phyloP scores from a whole-genome alignment of 139 green algal species.

The Chlorella sp. region DNA sequence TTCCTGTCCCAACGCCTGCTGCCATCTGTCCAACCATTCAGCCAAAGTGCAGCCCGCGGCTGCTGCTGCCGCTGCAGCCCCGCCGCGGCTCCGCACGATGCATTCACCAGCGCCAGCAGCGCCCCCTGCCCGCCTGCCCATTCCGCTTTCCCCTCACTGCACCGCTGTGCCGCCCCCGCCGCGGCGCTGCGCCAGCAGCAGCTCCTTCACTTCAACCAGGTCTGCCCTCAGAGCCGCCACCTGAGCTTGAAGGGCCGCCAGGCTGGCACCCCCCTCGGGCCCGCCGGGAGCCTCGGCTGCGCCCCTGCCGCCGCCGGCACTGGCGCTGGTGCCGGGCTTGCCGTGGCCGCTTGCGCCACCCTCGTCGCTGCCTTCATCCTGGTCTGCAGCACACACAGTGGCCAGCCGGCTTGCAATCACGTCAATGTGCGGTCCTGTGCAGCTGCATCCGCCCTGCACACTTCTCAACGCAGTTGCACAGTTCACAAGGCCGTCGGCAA shows the following conservation, averaged over 20 bases:
- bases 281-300: neutral
- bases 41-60: no score
- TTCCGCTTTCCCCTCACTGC: no score
- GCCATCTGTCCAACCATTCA: no score
- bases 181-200: slow-evolving; percentile 3
- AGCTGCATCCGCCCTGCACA: no score
- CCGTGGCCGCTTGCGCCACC: neutral
- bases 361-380: neutral
- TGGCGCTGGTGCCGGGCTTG: neutral
- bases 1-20: no score
- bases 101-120: no score
- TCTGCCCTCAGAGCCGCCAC: slow-evolving; percentile 4
- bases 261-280: neutral
- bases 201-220: slow-evolving; percentile 2
- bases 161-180: no score
- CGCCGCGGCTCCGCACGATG: no score
- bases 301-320: neutral
- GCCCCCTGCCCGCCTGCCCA: no score
- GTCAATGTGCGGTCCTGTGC: neutral
- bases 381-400: neutral
- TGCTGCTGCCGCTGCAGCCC: no score
- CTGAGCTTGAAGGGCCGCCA: neutral
- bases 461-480: no score
- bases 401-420: neutral
- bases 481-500: neutral